phyloP scores from a whole-genome alignment of 164 flowering plant species.

The Vitis rotundifolia region DNA sequence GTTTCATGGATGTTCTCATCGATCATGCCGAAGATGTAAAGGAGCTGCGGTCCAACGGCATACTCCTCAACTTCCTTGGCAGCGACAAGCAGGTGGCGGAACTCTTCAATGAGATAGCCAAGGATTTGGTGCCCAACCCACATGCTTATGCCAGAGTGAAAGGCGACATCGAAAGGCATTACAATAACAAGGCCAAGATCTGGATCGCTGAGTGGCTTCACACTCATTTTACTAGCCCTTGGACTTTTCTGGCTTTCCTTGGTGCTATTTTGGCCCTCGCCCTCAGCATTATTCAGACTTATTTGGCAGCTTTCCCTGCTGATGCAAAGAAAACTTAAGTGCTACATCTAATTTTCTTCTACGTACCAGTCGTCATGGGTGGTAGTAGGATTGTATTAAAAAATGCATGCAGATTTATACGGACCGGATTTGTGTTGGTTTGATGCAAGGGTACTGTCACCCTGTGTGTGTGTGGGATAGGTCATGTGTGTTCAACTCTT shows the following conservation, averaged over 20 bases:
- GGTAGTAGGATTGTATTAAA: no score
- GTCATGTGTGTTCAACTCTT: no score
- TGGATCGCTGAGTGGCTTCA: background rate
- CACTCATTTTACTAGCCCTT: no score
- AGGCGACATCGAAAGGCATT: background rate
- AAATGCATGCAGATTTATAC: no score
- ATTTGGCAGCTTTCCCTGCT: no score
- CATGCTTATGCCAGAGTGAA: background rate
- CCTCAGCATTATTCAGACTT: background rate
- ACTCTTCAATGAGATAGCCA: slow-evolving; percentile 2
- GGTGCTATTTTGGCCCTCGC: background rate
- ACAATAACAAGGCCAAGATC: background rate
- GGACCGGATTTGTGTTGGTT: no score
- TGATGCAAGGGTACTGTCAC: no score
- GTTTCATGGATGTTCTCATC: slow-evolving; percentile 15
- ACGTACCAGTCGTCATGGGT: no score
- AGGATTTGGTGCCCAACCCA: background rate
- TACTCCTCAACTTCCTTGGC: background rate
- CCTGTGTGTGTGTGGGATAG: no score
- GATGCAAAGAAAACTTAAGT: no score
- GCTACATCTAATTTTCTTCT: no score
- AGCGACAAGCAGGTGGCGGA: slow-evolving; percentile 4
- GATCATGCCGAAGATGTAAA: slow-evolving; percentile 12
- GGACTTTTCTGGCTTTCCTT: background rate
- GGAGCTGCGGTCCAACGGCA: slow-evolving; percentile 1